Evolutionary conservation across 257 asterid species (phyloP).

Genomic region (Solanum medicagineum): DNA sequence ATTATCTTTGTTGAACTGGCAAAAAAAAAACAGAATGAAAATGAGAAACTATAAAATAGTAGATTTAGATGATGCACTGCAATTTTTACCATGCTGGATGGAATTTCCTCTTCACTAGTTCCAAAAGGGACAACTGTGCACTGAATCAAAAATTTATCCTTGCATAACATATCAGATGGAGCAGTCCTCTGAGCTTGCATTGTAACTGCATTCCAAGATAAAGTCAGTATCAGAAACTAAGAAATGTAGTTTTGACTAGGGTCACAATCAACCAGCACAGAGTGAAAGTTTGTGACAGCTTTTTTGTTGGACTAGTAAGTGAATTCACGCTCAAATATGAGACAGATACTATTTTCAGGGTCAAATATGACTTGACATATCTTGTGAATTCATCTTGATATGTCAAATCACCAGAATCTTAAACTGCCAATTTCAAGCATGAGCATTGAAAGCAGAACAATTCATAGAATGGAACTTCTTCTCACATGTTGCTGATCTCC

Average conservation of each 20-base stretch:
- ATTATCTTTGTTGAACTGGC: constrained; percentile 53
- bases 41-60: constrained; percentile 1
- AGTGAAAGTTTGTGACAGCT: neutral
- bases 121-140: constrained; percentile 67
- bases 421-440: neutral
- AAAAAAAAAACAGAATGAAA: constrained; percentile 2
- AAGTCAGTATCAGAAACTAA: constrained; percentile 7
- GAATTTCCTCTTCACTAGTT: constrained; percentile 56
- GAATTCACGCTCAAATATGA: neutral
- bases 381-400: neutral
- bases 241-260: neutral
- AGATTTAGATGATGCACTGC: neutral
- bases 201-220: constrained; percentile 38
- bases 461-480: neutral
- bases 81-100: constrained; percentile 54
- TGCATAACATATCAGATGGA: constrained; percentile 60
- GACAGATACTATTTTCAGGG: neutral
- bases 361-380: neutral
- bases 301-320: neutral
- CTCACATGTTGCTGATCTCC: neutral
- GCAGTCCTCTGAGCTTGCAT: constrained; percentile 77
- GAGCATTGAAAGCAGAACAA: neutral
- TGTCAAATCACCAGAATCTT: neutral
- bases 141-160: constrained; percentile 83
- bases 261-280: neutral